Conservation (phyloP, 495 filamentous ascomycete genomes). For the Penicillium ochrochloron region DNA sequence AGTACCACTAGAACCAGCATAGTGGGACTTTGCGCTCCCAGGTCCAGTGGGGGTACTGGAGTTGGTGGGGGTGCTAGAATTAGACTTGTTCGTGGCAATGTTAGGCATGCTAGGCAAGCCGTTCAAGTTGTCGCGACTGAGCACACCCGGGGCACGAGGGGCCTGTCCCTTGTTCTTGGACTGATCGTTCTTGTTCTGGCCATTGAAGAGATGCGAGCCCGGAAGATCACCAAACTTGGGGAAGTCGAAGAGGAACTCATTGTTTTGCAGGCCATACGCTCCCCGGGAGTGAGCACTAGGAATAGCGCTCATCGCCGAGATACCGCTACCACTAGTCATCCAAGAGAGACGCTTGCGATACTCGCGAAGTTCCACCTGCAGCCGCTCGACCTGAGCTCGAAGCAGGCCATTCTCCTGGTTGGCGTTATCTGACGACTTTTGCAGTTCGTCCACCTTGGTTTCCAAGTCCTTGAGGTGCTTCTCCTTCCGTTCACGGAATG, state of each 20-base stretch:
- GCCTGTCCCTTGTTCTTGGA: constrained; percentile 31
- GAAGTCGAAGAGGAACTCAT: constrained; percentile 93
- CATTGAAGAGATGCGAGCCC: constrained; percentile 61
- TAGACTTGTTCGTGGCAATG: constrained; percentile 18
- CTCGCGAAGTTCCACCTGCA: constrained; percentile 83
- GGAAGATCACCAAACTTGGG: constrained; percentile 86
- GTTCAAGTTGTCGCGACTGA: constrained; percentile 36
- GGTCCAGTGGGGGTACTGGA: constrained; percentile 9
- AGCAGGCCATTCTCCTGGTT: constrained; percentile 87
- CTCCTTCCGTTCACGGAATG: constrained; percentile 97
- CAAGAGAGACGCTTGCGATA: constrained; percentile 84
- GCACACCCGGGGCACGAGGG: constrained; percentile 39
- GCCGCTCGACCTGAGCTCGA: constrained; percentile 81
- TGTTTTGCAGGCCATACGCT: constrained; percentile 62
- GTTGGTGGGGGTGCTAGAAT: constrained; percentile 12
- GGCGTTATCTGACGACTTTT: constrained; percentile 79
- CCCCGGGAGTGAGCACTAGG: constrained; percentile 43
- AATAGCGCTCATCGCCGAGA: constrained; percentile 54
- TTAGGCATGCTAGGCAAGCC: constrained; percentile 10
- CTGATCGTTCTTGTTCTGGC: constrained; percentile 42
- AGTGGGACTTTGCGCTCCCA: constrained; percentile 9
- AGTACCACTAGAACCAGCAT: constrained; percentile 8
- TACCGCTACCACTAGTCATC: constrained; percentile 49
- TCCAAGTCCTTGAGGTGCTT: constrained; percentile 96
- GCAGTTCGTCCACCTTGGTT: constrained; percentile 89